Base-by-base conservation (phyloP, 2,329 filamentous ascomycete species). In the Parastagonospora nodorum region DNA sequence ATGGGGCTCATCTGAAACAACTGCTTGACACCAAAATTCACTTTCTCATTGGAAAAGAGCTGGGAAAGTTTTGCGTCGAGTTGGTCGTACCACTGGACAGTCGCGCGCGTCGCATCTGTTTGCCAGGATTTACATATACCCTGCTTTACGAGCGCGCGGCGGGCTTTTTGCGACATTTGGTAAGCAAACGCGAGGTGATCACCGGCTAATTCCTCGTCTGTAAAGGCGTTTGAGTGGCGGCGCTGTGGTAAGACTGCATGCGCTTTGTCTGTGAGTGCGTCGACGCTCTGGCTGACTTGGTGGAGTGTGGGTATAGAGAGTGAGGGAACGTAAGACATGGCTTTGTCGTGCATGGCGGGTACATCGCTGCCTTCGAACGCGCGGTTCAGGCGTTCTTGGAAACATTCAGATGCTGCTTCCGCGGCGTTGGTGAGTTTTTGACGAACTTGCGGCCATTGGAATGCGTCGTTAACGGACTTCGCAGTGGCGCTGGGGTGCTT, bases 311-410 rank as follows among this genome's bases (percentile, higher is more conserved):
- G 57, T 28, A 62, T 36, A 1, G 35, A 41, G 9, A 61, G 7
- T 4, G n/a, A 33, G 9, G 55, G 58, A 12, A 47, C 15, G 24
- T 42, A 24, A 1, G 32, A 27, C 1, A 44, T 29, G 1, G 55
- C 39, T 2, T 29, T 41, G 30, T 60, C 45, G 16, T 42, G 24
- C 36, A 61, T 56, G 35, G 56, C 58, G 4, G 47, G 48, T 2
- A 55, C 35, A 45, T 63, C 61, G 4, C 39, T 19, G 4, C 59
- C 59, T 27, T 63, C 44, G n/a, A 56, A 55, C 0, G 48, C 57
- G 4, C 33, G 42, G 19, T 63, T 60, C 8, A 66, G 8, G 1
- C 42, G 15, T 10, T 48, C 45, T 8, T 37, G 32, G 11, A 48
- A n/a, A 4, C 19, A n/a, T 3, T 42, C 36, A 9, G 44, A 39